A percentile compares a stretch with the other conserved stretches of the same genome.
These are phyloP conservation scores for Hymenoscyphus fraxineus DNA, from an alignment of 2,329 filamentous ascomycete species.

Conservation along the genomic window DNA sequence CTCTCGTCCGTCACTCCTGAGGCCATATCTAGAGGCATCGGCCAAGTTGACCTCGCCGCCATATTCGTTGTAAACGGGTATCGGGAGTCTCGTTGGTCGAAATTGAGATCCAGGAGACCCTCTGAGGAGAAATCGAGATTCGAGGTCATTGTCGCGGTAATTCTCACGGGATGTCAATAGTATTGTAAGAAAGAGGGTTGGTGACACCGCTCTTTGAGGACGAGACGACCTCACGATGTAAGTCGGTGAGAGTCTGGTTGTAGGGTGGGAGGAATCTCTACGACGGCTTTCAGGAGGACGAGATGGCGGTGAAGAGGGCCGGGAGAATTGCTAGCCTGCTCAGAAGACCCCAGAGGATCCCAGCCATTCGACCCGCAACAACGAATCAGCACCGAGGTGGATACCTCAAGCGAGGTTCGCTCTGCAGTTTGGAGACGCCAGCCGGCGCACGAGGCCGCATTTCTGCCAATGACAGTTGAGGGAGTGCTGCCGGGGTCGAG, in stretches of 20 bases:
- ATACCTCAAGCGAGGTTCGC: conserved; percentile 12
- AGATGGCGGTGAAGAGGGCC: conserved; percentile 28
- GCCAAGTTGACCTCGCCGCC: conserved; percentile 36
- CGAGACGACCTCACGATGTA: conserved; percentile 31
- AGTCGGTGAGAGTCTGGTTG: conserved; percentile 31
- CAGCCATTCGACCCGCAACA: conserved; percentile 1
- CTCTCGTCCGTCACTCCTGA: conserved; percentile 32
- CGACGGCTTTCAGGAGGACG: conserved; percentile 18
- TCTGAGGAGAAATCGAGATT: conserved; percentile 60
- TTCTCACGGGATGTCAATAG: conserved; percentile 38
- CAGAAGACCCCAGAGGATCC: conserved; percentile 5
- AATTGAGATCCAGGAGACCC: conserved; percentile 58
- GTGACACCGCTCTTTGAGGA: conserved; percentile 36
- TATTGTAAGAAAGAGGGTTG: conserved; percentile 41
- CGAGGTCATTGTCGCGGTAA: conserved; percentile 45
- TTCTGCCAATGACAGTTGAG: background rate
- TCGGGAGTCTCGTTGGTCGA: conserved; percentile 52
- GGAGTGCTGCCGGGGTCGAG: background rate
- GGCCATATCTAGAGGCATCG: conserved; percentile 35
- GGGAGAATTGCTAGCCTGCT: conserved; percentile 18
- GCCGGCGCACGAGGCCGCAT: conserved; percentile 1
- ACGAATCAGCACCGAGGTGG: conserved; percentile 21
- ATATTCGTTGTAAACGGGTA: conserved; percentile 48
- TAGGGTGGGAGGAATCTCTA: conserved; percentile 23
- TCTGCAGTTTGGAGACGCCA: conserved; percentile 17